Evolutionary conservation across 352 stramenopile species (phyloP).

Genomic region (Globisporangium sylvaticum): DNA sequence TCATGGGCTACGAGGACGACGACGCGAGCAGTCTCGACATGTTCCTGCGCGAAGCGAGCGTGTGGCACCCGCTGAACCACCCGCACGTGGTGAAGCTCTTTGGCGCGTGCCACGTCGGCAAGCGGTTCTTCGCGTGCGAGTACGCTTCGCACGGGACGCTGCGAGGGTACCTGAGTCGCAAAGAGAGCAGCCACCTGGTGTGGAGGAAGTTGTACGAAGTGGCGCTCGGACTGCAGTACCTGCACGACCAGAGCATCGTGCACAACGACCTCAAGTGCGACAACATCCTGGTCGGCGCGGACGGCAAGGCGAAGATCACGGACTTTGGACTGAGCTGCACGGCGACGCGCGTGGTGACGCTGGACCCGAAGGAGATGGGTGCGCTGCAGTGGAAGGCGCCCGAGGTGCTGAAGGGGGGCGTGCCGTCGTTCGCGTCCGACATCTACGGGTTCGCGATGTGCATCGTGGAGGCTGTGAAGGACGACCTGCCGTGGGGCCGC

Average conservation of each 20-base stretch:
- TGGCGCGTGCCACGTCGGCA: slow-evolving; percentile 32
- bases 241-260: slow-evolving; percentile 17
- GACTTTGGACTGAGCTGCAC: slow-evolving; percentile 22
- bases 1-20: slow-evolving; percentile 14
- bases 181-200: background rate
- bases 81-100: slow-evolving; percentile 38
- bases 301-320: slow-evolving; percentile 20
- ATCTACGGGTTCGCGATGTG: slow-evolving; percentile 40
- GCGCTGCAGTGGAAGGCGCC: slow-evolving; percentile 23
- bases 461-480: slow-evolving; percentile 28
- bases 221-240: slow-evolving; percentile 21
- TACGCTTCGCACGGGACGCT: slow-evolving; percentile 25
- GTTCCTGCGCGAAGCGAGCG: slow-evolving; percentile 27
- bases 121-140: slow-evolving; percentile 34
- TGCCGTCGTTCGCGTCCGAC: slow-evolving; percentile 25
- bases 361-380: background rate
- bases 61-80: slow-evolving; percentile 33
- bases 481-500: slow-evolving; percentile 21
- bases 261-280: slow-evolving; percentile 23
- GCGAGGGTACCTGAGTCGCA: slow-evolving; percentile 18
- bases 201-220: slow-evolving; percentile 23
- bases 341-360: background rate
- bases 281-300: slow-evolving; percentile 17
- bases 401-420: slow-evolving; percentile 21
- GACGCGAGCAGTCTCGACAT: background rate